Evolutionary conservation across 2,329 filamentous ascomycete genomes (phyloP).

Genomic region (Coleophoma crateriformis): DNA sequence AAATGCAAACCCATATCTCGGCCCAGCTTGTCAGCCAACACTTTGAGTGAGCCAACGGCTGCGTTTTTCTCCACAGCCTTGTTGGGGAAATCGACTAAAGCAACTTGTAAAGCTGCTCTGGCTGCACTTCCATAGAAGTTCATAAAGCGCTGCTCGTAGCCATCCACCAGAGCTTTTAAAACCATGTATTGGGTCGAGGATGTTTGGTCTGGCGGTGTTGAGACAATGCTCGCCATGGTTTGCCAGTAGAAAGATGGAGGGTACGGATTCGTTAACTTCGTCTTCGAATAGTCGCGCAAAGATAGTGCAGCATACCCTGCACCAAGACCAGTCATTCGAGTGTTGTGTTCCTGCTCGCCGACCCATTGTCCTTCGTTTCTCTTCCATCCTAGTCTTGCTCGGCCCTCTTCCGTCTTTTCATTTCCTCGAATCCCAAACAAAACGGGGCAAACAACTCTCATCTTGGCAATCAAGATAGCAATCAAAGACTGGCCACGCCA

Average conservation of each 20-base stretch:
- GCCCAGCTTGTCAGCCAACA: slow-evolving; percentile 48
- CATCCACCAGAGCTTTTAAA: slow-evolving; percentile 65
- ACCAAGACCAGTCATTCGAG: slow-evolving; percentile 78
- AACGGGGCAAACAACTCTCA: slow-evolving; percentile 73
- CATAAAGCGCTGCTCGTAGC: slow-evolving; percentile 71
- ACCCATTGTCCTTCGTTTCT: slow-evolving; percentile 47
- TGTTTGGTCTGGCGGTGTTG: slow-evolving; percentile 61
- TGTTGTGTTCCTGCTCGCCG: slow-evolving; percentile 66
- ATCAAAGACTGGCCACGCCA: slow-evolving; percentile 66
- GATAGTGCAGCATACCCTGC: slow-evolving; percentile 80
- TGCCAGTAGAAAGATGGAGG: slow-evolving; percentile 81
- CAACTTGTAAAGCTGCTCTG: slow-evolving; percentile 62
- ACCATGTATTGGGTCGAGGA: slow-evolving; percentile 71
- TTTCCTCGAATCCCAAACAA: slow-evolving; percentile 78
- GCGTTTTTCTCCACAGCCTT: slow-evolving; percentile 39
- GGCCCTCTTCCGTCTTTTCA: slow-evolving; percentile 66
- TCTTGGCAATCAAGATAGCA: slow-evolving; percentile 84
- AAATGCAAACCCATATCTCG: slow-evolving; percentile 35
- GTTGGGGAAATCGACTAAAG: slow-evolving; percentile 68
- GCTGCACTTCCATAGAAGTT: slow-evolving; percentile 75
- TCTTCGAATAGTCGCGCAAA: slow-evolving; percentile 73
- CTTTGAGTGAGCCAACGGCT: slow-evolving; percentile 45
- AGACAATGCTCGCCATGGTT: slow-evolving; percentile 69
- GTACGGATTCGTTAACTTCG: slow-evolving; percentile 63
- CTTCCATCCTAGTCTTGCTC: slow-evolving; percentile 68